A percentile compares a stretch with the other conserved stretches of the same genome.
phyloP scores from a whole-genome alignment of 2,329 filamentous ascomycete species.

The Exserohilum rostratum region DNA sequence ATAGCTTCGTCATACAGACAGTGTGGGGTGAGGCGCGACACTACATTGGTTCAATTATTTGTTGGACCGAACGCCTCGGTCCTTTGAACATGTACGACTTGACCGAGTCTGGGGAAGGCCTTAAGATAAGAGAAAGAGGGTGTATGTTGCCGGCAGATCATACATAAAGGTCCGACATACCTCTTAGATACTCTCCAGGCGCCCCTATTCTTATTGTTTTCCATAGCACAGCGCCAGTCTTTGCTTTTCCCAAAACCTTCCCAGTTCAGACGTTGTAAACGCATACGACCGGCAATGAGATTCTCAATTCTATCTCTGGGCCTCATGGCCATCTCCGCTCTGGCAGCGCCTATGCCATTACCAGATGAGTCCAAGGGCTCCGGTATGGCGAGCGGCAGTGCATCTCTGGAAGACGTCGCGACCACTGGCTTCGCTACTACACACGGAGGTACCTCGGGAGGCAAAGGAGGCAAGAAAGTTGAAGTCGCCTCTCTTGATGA shows the following conservation, averaged over 20 bases:
- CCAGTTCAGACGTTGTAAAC: conserved; percentile 17
- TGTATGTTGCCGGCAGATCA: neutral
- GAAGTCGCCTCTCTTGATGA: conserved; percentile 46
- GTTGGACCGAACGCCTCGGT: conserved; percentile 15
- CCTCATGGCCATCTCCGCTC: conserved; percentile 38
- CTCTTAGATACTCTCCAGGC: conserved; percentile 10
- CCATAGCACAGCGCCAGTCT: conserved; percentile 15
- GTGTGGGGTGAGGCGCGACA: conserved; percentile 4
- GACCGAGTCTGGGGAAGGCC: conserved; percentile 3
- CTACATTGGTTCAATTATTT: conserved; percentile 11
- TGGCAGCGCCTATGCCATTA: conserved; percentile 42
- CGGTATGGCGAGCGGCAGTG: conserved; percentile 34
- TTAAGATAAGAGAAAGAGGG: neutral
- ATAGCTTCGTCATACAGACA: conserved; percentile 4
- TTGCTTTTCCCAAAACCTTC: conserved; percentile 21
- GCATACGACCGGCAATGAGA: conserved; percentile 32
- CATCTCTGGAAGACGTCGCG: conserved; percentile 36
- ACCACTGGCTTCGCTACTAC: conserved; percentile 42
- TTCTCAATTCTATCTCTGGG: conserved; percentile 38
- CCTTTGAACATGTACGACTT: conserved; percentile 15
- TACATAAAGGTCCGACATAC: conserved; percentile 17
- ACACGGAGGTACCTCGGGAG: conserved; percentile 49
- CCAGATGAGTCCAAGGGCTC: conserved; percentile 25
- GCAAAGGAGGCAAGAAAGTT: conserved; percentile 45
- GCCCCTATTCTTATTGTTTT: conserved; percentile 29